These are phyloP conservation scores for Candida khao-thaluensis DNA, from an alignment of 805 yeast species.

Conservation along the genomic window DNA sequence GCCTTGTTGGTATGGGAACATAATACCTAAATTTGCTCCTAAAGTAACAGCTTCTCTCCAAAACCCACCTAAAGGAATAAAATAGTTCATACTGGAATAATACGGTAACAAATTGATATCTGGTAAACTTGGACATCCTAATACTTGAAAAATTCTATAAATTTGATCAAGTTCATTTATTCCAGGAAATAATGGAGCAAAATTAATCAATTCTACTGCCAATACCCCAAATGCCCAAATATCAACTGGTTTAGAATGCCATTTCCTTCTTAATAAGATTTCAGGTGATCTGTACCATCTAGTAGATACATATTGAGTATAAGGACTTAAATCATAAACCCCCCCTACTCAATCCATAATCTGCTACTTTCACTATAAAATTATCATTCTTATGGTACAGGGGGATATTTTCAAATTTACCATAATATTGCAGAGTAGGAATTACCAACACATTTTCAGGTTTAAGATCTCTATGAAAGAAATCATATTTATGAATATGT, in stretches of 20 bases:
- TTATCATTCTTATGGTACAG: conserved; percentile 36
- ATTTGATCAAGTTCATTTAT: conserved; percentile 75
- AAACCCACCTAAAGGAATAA: conserved; percentile 60
- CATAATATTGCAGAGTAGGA: conserved; percentile 55
- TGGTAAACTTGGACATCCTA: conserved; percentile 68
- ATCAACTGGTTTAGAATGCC: conserved; percentile 69
- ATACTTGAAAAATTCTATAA: conserved; percentile 58
- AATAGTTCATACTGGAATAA: background rate
- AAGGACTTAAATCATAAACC: conserved; percentile 50
- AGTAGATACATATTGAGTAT: conserved; percentile 77
- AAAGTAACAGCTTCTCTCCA: conserved; percentile 66
- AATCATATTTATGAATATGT: conserved; percentile 72
- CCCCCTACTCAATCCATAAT: conserved; percentile 76
- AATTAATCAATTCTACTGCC: conserved; percentile 69
- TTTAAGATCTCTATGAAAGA: conserved; percentile 86
- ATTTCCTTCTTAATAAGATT: conserved; percentile 60
- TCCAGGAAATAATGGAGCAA: conserved; percentile 84
- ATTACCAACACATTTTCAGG: conserved; percentile 87
- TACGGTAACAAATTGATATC: conserved; percentile 15
- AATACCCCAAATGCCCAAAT: conserved; percentile 87
- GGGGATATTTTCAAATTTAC: conserved; percentile 40
- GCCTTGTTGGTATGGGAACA: conserved; percentile 57
- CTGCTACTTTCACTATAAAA: conserved; percentile 73
- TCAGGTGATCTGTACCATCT: conserved; percentile 89
- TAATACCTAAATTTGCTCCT: conserved; percentile 54